Evolutionary conservation across 176 grass and related monocot genomes (phyloP).

Genomic region (Aegilops umbellulata): DNA sequence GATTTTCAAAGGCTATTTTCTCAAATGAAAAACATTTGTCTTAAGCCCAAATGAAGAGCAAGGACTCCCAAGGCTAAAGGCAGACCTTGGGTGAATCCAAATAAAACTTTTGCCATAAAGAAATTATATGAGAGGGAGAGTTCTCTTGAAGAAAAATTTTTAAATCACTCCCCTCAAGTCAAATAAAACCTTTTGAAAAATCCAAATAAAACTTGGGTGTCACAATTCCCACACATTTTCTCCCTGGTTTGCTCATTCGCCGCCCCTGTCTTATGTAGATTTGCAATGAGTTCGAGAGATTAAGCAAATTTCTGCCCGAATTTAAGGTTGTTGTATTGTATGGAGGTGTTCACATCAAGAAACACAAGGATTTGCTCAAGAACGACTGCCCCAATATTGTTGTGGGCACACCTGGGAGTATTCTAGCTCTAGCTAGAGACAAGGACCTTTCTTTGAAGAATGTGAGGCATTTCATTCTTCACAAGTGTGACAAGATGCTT

Average conservation of each 20-base stretch:
- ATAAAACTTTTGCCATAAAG: no score
- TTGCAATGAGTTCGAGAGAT: slow-evolving; percentile 96
- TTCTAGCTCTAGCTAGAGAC: slow-evolving; percentile 68
- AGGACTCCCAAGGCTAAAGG: no score
- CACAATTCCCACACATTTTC: background rate
- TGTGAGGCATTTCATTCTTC: slow-evolving; percentile 98
- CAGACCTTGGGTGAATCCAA: no score
- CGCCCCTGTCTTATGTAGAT: slow-evolving; percentile 47
- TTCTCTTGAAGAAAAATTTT: no score
- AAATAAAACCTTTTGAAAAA: no score
- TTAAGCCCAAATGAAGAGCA: no score
- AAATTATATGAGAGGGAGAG: no score
- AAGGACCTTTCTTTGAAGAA: slow-evolving; percentile 99
- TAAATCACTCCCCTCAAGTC: no score
- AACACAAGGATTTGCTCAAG: slow-evolving; percentile 85
- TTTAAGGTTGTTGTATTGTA: slow-evolving; percentile 96
- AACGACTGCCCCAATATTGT: slow-evolving; percentile 91
- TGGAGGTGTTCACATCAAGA: slow-evolving; percentile 91
- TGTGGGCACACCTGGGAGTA: slow-evolving; percentile 73
- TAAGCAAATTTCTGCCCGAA: slow-evolving; percentile 83
- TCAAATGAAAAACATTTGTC: no score
- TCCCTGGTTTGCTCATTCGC: background rate
- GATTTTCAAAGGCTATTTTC: no score
- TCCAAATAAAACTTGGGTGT: no score
- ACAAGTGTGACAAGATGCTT: slow-evolving; percentile 99